phyloP scores from a whole-genome alignment of 208 protist genomes.

The Novymonas esmeraldas region DNA sequence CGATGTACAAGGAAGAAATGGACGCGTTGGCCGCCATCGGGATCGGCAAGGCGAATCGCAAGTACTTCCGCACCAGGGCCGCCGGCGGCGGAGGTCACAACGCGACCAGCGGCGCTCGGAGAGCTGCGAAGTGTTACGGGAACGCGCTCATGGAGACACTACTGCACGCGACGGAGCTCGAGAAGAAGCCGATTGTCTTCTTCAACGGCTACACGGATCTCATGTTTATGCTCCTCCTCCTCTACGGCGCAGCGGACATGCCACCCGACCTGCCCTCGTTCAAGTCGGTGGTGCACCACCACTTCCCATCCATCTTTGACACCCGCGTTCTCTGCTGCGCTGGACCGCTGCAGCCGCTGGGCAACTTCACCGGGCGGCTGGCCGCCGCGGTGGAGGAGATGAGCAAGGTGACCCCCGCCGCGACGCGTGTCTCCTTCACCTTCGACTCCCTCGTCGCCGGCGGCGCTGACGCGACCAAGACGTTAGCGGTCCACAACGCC shows the following conservation, averaged over 20 bases:
- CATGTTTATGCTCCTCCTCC: slow-evolving; percentile 49
- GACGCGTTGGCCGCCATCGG: slow-evolving; percentile 30
- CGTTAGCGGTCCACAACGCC: slow-evolving; percentile 30
- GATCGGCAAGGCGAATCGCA: slow-evolving; percentile 14
- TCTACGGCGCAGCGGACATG: slow-evolving; percentile 31
- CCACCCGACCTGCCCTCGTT: slow-evolving; percentile 42
- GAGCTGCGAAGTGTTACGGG: slow-evolving; percentile 34
- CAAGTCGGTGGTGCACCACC: slow-evolving; percentile 38
- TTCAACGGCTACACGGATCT: slow-evolving; percentile 73
- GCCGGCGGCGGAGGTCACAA: background rate
- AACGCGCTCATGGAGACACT: slow-evolving; percentile 43
- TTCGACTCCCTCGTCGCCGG: slow-evolving; percentile 17
- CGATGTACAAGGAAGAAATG: slow-evolving; percentile 19
- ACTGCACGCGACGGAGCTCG: slow-evolving; percentile 37
- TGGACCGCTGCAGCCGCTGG: slow-evolving; percentile 40
- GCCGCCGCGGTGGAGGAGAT: slow-evolving; percentile 41
- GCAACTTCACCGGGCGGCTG: slow-evolving; percentile 45
- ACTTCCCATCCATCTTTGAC: slow-evolving; percentile 71
- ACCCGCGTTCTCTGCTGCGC: slow-evolving; percentile 56
- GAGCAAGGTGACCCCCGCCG: slow-evolving; percentile 10
- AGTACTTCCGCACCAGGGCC: background rate
- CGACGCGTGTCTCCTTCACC: slow-evolving; percentile 8
- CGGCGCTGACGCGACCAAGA: slow-evolving; percentile 12
- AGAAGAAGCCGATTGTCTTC: slow-evolving; percentile 51
- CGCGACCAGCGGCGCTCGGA: background rate